These are phyloP conservation scores for Ogataea salicorniae DNA, from an alignment of 805 yeast genomes.

Conservation along the genomic window DNA sequence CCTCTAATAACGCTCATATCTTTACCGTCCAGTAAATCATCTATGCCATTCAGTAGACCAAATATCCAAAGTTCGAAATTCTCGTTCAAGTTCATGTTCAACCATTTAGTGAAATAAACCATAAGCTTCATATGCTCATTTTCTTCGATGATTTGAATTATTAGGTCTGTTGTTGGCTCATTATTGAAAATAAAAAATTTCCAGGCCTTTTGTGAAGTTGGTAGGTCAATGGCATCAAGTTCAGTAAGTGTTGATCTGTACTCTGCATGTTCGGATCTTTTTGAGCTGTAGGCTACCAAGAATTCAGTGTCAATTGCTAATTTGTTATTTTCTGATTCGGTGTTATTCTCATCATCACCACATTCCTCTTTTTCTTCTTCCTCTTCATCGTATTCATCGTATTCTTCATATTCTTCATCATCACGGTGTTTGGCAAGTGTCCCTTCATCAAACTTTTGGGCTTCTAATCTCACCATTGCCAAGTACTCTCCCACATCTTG, in stretches of 20 bases:
- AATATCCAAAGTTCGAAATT: slow-evolving; percentile 37
- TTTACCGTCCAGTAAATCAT: slow-evolving; percentile 31
- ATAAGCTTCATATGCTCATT: slow-evolving; percentile 31
- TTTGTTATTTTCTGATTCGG: background rate
- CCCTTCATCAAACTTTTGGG: slow-evolving; percentile 16
- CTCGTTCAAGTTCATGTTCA: slow-evolving; percentile 27
- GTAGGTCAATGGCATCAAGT: slow-evolving; percentile 30
- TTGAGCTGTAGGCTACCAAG: slow-evolving; percentile 11
- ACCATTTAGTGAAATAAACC: slow-evolving; percentile 41
- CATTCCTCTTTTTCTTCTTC: slow-evolving; percentile 3
- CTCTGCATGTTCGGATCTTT: slow-evolving; percentile 14
- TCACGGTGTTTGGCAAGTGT: background rate
- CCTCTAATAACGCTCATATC: slow-evolving; percentile 39
- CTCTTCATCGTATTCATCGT: slow-evolving; percentile 2
- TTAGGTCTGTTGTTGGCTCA: slow-evolving; percentile 27
- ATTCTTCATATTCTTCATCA: slow-evolving; percentile 1
- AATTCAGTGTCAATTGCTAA: slow-evolving; percentile 6
- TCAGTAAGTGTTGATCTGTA: slow-evolving; percentile 20
- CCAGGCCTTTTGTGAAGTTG: slow-evolving; percentile 38
- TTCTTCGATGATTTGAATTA: slow-evolving; percentile 33
- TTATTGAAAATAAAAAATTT: slow-evolving; percentile 33
- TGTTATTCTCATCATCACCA: background rate
- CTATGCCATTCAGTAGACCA: slow-evolving; percentile 34
- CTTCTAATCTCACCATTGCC: slow-evolving; percentile 30
- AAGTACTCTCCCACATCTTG: slow-evolving; percentile 28